A percentile compares a stretch with the other conserved stretches of the same genome.
phyloP scores from a whole-genome alignment of 768 basidiomycete genomes.

The Daedalea quercina region DNA sequence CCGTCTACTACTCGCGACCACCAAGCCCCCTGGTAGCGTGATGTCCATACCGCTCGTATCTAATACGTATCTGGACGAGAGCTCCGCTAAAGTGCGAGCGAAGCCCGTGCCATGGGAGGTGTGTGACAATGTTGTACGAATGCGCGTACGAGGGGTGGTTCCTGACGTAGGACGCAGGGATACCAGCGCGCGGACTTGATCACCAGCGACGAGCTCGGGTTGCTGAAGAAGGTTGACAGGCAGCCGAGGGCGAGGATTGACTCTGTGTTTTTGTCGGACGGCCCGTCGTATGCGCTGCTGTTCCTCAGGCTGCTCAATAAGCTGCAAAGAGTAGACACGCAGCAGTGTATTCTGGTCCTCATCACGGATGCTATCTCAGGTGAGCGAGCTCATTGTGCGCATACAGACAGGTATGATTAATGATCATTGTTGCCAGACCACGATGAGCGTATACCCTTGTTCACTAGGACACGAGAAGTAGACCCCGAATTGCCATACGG shows the following conservation, averaged over 20 bases:
- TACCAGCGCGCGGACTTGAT: slow-evolving; percentile 93
- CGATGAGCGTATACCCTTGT: slow-evolving; percentile 79
- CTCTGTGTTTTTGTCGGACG: slow-evolving; percentile 76
- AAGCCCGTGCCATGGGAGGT: slow-evolving; percentile 99
- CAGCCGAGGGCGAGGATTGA: slow-evolving; percentile 70
- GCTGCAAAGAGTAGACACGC: slow-evolving; percentile 77
- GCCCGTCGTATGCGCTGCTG: slow-evolving; percentile 74
- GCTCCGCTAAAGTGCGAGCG: slow-evolving; percentile 77
- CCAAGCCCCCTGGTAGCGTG: not conserved
- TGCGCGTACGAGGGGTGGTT: not conserved
- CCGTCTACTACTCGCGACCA: not conserved
- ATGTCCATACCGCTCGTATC: slow-evolving; percentile 79
- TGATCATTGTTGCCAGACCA: slow-evolving; percentile 76
- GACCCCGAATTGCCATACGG: slow-evolving; percentile 78
- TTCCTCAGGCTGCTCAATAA: slow-evolving; percentile 89
- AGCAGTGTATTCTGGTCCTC: slow-evolving; percentile 80
- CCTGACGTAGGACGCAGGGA: slow-evolving; percentile 44
- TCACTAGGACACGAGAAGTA: slow-evolving; percentile 50
- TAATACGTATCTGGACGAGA: slow-evolving; percentile 81
- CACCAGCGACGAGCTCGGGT: slow-evolving; percentile 76
- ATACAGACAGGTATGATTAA: not conserved
- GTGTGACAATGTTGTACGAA: slow-evolving; percentile 9
- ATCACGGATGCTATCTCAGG: slow-evolving; percentile 86
- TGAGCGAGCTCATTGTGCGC: slow-evolving; percentile 24
- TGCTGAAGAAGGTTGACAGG: slow-evolving; percentile 88